phyloP scores from a whole-genome alignment of 805 yeast species.

The Kluyveromyces siamensis region DNA sequence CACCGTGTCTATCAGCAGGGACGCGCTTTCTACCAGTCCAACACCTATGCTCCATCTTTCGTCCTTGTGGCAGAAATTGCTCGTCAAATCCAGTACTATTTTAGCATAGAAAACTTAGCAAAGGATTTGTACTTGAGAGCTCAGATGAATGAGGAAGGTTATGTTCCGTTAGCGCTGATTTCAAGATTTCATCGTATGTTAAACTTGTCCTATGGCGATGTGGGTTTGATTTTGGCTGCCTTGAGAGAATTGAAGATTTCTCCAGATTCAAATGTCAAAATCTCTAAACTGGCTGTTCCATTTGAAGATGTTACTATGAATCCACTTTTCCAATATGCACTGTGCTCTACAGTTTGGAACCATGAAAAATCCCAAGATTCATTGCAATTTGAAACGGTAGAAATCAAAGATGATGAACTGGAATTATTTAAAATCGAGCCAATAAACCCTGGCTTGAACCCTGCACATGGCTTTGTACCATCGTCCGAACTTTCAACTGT shows the following conservation, averaged over 20 bases:
- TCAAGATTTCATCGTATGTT: constrained; percentile 29
- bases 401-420: background rate
- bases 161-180: constrained; percentile 21
- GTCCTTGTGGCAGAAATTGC: constrained; percentile 27
- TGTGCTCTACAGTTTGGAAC: constrained; percentile 1
- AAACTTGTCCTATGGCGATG: constrained; percentile 40
- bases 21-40: constrained; percentile 2
- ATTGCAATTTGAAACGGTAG: background rate
- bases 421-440: constrained; percentile 3
- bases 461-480: background rate
- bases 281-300: constrained; percentile 1
- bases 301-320: constrained; percentile 1
- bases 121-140: constrained; percentile 77
- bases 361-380: background rate
- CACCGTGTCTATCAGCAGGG: constrained; percentile 1
- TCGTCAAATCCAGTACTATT: constrained; percentile 79
- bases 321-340: constrained; percentile 3
- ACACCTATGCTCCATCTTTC: constrained; percentile 10
- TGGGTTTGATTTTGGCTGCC: constrained; percentile 21
- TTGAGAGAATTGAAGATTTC: constrained; percentile 17
- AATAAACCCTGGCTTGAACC: background rate
- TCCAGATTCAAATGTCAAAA: background rate
- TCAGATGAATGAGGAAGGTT: constrained; percentile 41
- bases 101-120: constrained; percentile 76
- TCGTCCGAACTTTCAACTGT: background rate